Base-by-base conservation (phyloP, 352 stramenopile species). In the Pythium oligandrum region DNA sequence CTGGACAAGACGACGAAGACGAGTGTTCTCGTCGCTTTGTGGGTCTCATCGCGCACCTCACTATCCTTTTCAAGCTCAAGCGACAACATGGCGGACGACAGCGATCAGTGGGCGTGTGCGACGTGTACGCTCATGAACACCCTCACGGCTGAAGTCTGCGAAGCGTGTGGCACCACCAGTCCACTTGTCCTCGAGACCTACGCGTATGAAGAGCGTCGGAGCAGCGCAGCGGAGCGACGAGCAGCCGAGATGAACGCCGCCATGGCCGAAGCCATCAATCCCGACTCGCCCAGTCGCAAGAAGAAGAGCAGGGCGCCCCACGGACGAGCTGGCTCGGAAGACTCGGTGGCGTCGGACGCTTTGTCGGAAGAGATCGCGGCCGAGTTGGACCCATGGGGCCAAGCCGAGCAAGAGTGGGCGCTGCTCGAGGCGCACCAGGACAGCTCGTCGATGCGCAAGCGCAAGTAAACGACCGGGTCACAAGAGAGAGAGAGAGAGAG, bases 321-420 rank as follows among this genome's bases (percentile, higher is more conserved):
- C 17, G 40, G 62, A 3, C 74, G 71, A 12, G 45, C 63, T 2
- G 52, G 56, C 2, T 84, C 73, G 9, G 65, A 80, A 34, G 64
- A 72, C 9, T 84, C 75, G 8, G 55, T 51, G 8, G 62, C 63
- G 48, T 83, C 64, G 32, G 45, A 54, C 26, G 57, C 68, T 4
- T 52, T 68, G 10, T 55, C 54, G 26, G 63, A 68, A 8, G 62
- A 72, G 31, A 60, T 65, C 4, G 66, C 63, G 4, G 65, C 64
- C 4, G 71, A 76, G 34, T 45, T 71, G 11, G 76, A 90, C 40
- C 79, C 76, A 33, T 90, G 79, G 79, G 59, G 64, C 0, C 68
- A 85, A 64, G 79, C 79, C 6, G 79, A 90, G 53, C 70, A 73
- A 36, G 79, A 90, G 46, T 90, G 79, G 79, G 79, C 79, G 1